Percentiles rank a stretch among this genome's conserved stretches.
Conservation (phyloP, 495 filamentous ascomycete genomes). For the Mycothermus thermophilus region DNA sequence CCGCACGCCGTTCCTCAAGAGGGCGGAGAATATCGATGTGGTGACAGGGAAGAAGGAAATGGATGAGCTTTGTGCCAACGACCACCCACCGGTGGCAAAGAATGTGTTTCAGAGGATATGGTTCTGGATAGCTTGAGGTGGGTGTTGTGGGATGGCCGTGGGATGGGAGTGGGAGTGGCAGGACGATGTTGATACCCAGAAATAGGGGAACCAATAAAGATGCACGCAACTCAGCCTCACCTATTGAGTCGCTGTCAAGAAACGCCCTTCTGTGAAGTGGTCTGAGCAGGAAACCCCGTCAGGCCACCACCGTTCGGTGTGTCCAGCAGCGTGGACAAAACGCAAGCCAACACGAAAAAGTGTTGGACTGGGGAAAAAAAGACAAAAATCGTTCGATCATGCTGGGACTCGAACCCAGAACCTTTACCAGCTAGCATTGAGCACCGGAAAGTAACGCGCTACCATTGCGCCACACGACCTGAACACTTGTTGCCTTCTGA, state of each 20-base stretch:
- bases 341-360: too few species aligned
- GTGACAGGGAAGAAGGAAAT: constrained; percentile 37
- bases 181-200: neutral
- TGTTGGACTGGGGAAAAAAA: neutral
- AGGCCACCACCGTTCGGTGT: too few species aligned
- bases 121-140: constrained; percentile 32
- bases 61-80: constrained; percentile 30
- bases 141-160: too few species aligned
- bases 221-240: too few species aligned
- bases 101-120: constrained; percentile 30
- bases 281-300: too few species aligned
- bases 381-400: neutral
- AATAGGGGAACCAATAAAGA: too few species aligned
- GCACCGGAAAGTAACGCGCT: constrained; percentile 3
- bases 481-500: too few species aligned
- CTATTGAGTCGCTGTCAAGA: too few species aligned
- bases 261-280: too few species aligned
- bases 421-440: neutral
- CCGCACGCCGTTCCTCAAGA: constrained; percentile 19
- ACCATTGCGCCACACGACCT: constrained; percentile 1
- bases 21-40: constrained; percentile 27
- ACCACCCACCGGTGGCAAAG: constrained; percentile 23
- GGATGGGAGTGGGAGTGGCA: too few species aligned
- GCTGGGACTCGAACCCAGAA: constrained; percentile 2
- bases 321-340: too few species aligned